Evolutionary conservation across 495 filamentous ascomycete genomes (phyloP).

Genomic region (Penicillium antarcticum): DNA sequence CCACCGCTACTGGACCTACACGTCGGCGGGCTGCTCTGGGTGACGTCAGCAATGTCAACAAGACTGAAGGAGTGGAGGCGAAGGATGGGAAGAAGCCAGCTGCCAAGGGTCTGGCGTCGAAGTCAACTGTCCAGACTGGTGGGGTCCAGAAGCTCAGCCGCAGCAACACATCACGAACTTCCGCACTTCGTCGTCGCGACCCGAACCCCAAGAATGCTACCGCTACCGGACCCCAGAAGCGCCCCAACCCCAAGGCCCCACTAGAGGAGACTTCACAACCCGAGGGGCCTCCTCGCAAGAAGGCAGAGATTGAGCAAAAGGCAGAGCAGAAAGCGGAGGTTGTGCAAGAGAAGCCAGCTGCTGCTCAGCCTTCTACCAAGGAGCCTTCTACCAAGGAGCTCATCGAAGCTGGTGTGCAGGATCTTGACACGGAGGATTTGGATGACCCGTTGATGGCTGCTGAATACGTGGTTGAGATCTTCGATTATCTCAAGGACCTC

Average conservation of each 20-base stretch:
- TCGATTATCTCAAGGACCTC: conserved; percentile 89
- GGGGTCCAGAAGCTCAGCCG: conserved; percentile 78
- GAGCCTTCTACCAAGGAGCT: conserved; percentile 20
- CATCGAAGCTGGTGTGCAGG: conserved; percentile 49
- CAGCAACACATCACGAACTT: conserved; percentile 56
- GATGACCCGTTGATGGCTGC: conserved; percentile 97
- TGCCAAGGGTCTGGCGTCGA: conserved; percentile 63
- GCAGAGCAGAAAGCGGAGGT: conserved; percentile 14
- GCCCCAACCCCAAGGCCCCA: conserved; percentile 46
- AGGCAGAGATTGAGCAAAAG: conserved; percentile 50
- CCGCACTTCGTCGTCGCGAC: conserved; percentile 61
- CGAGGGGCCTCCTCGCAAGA: conserved; percentile 55
- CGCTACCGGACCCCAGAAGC: conserved; percentile 61
- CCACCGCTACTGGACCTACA: conserved; percentile 43
- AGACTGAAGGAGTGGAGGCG: conserved; percentile 60
- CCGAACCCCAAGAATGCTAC: conserved; percentile 57
- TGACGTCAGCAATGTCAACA: conserved; percentile 93
- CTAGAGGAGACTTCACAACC: conserved; percentile 63
- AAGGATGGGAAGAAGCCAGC: conserved; percentile 68
- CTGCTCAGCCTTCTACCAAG: conserved; percentile 11
- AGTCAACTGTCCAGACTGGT: conserved; percentile 65
- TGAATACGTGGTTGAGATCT: conserved; percentile 96
- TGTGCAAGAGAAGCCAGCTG: conserved; percentile 6
- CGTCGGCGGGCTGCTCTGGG: conserved; percentile 77
- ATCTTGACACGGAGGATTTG: conserved; percentile 81